Conservation (phyloP, 805 yeast species). For the Deakozyma indianensis region DNA sequence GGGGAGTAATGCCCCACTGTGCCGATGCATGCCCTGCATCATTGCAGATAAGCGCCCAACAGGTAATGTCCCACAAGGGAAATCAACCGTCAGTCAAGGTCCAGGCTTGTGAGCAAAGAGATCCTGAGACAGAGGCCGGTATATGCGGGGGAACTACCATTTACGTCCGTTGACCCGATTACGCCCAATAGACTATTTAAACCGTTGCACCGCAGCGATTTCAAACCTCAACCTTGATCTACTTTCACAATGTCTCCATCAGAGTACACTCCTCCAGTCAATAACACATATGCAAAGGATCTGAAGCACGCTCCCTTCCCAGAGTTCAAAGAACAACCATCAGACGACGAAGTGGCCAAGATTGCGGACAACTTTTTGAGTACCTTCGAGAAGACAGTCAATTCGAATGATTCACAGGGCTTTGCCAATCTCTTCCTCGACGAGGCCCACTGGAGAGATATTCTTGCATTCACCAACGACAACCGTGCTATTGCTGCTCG, state of each 20-base stretch:
- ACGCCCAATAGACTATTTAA: too few relatives aligned
- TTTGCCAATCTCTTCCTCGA: background rate
- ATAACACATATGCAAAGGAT: background rate
- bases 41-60: too few relatives aligned
- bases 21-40: too few relatives aligned
- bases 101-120: too few relatives aligned
- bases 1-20: too few relatives aligned
- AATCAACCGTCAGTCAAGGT: too few relatives aligned
- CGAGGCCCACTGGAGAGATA: background rate
- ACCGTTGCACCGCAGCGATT: too few relatives aligned
- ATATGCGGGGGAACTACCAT: background rate
- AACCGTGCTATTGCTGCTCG: background rate
- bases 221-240: too few relatives aligned
- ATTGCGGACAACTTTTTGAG: background rate
- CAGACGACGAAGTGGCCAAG: background rate
- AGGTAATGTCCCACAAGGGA: too few relatives aligned
- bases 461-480: constrained; percentile 1
- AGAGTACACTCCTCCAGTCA: background rate
- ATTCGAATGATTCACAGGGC: background rate
- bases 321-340: background rate
- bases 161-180: background rate
- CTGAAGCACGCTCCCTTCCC: background rate
- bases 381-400: background rate
- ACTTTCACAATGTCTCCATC: background rate
- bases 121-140: too few relatives aligned